Conservation (phyloP, 257 asterid genomes). For the Fraxinus cuspidata region DNA sequence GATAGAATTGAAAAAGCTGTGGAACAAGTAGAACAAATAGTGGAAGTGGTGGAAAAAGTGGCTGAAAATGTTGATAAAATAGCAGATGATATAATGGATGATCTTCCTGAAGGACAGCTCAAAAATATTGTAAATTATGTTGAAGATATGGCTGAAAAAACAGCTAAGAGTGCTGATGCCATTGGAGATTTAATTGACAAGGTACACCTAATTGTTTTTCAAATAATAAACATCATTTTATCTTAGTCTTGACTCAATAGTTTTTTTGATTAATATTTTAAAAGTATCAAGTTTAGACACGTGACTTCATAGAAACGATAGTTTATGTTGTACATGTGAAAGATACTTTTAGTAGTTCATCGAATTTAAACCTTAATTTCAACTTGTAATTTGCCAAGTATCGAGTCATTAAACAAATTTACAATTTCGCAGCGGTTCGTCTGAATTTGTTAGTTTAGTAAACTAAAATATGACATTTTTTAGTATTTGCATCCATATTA, state of each 20-base stretch:
- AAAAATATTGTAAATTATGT: constrained; percentile 39
- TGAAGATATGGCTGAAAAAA: constrained; percentile 53
- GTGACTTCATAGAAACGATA: neutral
- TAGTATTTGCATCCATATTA: no score
- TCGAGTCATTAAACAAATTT: no score
- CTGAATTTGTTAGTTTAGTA: no score
- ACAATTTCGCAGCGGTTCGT: no score
- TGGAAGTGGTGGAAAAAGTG: constrained; percentile 63
- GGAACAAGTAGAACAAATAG: constrained; percentile 52
- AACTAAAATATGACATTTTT: no score
- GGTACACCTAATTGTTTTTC: constrained; percentile 31
- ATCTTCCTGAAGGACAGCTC: constrained; percentile 57
- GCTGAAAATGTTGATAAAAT: constrained; percentile 57
- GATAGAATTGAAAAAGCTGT: constrained; percentile 44
- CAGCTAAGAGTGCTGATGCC: constrained; percentile 51
- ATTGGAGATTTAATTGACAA: constrained; percentile 57
- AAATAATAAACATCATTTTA: neutral
- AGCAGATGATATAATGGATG: constrained; percentile 47
- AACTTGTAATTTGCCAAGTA: no score
- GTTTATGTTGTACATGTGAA: neutral
- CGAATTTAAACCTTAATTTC: no score
- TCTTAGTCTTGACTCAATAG: neutral
- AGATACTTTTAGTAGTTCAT: no score
- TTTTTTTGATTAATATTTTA: neutral
- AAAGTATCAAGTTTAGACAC: neutral